Percentiles rank a stretch among this genome's conserved stretches.
These are phyloP conservation scores for Ichthyophthirius multifiliis DNA, from an alignment of 169 alveolate species.

Conservation along the genomic window DNA sequence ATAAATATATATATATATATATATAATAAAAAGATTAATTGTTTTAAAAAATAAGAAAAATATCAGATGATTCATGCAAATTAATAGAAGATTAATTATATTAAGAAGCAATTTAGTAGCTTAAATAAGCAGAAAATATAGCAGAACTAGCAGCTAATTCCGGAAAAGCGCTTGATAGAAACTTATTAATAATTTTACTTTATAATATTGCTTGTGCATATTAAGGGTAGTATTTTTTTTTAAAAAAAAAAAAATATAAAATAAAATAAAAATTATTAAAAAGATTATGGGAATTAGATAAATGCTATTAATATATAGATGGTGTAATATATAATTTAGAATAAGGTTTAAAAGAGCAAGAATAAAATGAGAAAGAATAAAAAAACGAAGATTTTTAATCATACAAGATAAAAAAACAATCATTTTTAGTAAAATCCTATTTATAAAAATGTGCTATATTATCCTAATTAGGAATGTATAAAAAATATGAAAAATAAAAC, in stretches of 20 bases:
- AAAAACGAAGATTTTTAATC: constrained; percentile 1
- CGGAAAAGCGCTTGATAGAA: constrained; percentile 37
- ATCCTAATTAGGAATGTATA: constrained; percentile 20
- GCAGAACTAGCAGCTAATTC: constrained; percentile 50
- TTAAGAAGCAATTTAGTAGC: no score
- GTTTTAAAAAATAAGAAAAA: no score
- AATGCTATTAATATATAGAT: constrained; percentile 21
- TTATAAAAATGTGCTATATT: constrained; percentile 30
- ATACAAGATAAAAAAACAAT: constrained; percentile 1
- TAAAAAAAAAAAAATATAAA: no score
- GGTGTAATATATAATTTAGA: constrained; percentile 16
- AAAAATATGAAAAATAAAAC: constrained; percentile 1
- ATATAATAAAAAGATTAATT: no score
- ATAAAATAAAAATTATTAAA: no score
- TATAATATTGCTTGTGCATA: constrained; percentile 46
- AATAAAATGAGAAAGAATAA: constrained; percentile 4
- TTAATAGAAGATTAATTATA: no score
- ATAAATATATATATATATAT: no score
- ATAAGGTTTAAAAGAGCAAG: not conserved
- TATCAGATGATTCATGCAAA: no score
- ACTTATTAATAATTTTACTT: constrained; percentile 23
- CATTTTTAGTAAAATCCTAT: constrained; percentile 20
- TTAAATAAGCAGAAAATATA: no score
- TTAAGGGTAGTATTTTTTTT: no score
- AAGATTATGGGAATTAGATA: constrained; percentile 18